Conservation (phyloP, 805 yeast species). For the Ogataea saltuana region DNA sequence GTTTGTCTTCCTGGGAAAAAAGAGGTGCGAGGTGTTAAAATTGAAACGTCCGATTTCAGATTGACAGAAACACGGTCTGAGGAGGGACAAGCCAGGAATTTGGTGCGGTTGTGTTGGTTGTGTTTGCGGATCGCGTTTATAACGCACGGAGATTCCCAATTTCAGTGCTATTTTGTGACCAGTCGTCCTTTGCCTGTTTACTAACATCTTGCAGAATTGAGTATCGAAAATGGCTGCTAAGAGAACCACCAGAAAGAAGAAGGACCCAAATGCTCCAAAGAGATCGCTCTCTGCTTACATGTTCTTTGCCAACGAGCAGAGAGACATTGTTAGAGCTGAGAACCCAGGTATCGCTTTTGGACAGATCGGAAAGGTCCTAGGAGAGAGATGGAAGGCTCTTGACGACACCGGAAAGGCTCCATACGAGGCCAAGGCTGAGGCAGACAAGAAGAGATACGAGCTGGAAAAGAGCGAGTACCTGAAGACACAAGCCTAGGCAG, state of each 20-base stretch:
- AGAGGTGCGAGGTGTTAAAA: conserved; percentile 2
- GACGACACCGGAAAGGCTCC: conserved; percentile 81
- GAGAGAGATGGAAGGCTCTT: conserved; percentile 96
- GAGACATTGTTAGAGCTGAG: conserved; percentile 93
- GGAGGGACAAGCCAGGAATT: conserved; percentile 4
- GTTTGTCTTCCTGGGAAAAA: not conserved
- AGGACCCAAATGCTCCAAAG: conserved; percentile 98
- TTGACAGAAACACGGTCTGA: conserved; percentile 20
- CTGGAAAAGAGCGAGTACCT: conserved; percentile 88
- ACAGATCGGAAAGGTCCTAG: conserved; percentile 91
- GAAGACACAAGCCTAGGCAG: conserved; percentile 27
- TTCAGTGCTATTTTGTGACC: conserved; percentile 10
- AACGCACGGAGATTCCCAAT: not conserved
- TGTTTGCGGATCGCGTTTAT: not conserved
- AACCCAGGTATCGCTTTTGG: conserved; percentile 96
- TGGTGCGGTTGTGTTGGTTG: too few species aligned
- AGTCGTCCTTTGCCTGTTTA: not conserved
- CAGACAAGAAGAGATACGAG: conserved; percentile 97
- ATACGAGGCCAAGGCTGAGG: conserved; percentile 89
- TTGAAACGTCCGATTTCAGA: too few species aligned
- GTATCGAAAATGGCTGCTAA: conserved; percentile 32
- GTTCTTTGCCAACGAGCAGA: conserved; percentile 97
- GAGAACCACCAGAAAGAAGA: conserved; percentile 39
- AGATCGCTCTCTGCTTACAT: conserved; percentile 97
- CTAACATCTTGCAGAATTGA: conserved; percentile 3